Evolutionary conservation across 73 alveolate genomes (phyloP), one percentile per base, ranked within the genome.

Genomic region (Symbiodinium natans): DNA sequence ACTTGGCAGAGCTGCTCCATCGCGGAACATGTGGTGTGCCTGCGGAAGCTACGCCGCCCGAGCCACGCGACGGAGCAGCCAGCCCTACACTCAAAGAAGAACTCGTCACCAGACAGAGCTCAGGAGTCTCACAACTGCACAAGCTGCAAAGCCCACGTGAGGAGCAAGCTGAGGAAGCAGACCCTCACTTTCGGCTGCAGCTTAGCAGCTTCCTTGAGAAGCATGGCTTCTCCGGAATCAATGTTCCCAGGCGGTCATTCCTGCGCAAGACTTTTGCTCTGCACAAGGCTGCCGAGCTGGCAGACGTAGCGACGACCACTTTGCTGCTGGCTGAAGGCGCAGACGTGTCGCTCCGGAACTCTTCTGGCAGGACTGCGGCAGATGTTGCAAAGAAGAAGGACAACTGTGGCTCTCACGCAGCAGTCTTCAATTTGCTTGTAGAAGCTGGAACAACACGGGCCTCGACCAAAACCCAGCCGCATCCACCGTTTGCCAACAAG

Each of bases 261-360:
- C 33, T 85, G 31, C 38, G 93, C 38, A 42, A 71, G 46, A 43
- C 77, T 21, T 85, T 42, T 46, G 80, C 93, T n/a, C 48, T 85
- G 34, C 93, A 85, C 80, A 85, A 85, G 93, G 93, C 93, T 85
- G 93, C 93, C 7, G 93, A 85, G 93, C 31, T 85, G 77, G 93
- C 93, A 0, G 93, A 85, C 34, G 80, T 42, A 85, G 93, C 48
- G 80, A 71, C 52, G 39, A 73, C 52, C 17, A 17, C 34, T 36
- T 31, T 85, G 93, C 93, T 85, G 36, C 52, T 85, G 80, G 80
- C 93, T 17, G 93, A 85, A 34, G 93, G 93, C 10, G 93, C 93
- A 13, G 93, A 85, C 27, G 77, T 73, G 33, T 31, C 21, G 38
- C 34, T 85, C 48, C 31, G 23, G 17, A 85, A 85, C 36, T 85